Base-by-base conservation (phyloP, 108 stramenopile species). In the Cyclotella sp. region DNA sequence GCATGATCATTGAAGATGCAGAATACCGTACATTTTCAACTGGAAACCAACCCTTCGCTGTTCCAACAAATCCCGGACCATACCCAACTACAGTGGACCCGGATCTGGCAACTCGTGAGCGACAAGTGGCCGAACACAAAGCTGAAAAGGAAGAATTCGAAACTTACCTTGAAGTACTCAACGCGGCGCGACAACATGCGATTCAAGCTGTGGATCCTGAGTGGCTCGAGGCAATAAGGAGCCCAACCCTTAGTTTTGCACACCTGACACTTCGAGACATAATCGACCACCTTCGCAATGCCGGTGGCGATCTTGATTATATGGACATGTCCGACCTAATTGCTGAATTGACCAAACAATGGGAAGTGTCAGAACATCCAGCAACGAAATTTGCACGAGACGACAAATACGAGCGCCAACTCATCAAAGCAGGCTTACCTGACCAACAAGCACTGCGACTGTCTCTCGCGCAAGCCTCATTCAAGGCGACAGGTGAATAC, bases 111-210 rank as follows among this genome's bases (percentile, higher is more conserved):
- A n/a, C n/a, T n/a, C n/a, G n/a, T n/a, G n/a, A n/a, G n/a, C n/a
- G n/a, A n/a, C 67, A 68, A 51, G 40, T 51, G 18, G 67, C 51
- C 14, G 67, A 68, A 68, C 67, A 68, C 49, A 68, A 68, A 68
- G 67, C 67, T 27, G 24, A 43, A 19, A 44, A 22, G n/a, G 27
- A 43, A 44, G 41, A 46, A 9, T 45, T 9, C 9, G 44, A 45
- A 13, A 45, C 13, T 9, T 45, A 13, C 11, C 9, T 13, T 45
- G 44, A 45, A 12, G 44, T 45, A 13, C 13, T 9, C 44, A 9
- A 45, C 9, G 44, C 44, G 44, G 13, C 13, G 44, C 44, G 44
- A 9, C 13, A 12, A 13, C 9, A 45, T 9, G 13, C 13, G 11
- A 45, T 12, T 12, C 9, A 45, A 13, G 13, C 13, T 45, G 44